Conservation (phyloP, 1,139 yeast genomes). For the Saccharomyces hybrid region DNA sequence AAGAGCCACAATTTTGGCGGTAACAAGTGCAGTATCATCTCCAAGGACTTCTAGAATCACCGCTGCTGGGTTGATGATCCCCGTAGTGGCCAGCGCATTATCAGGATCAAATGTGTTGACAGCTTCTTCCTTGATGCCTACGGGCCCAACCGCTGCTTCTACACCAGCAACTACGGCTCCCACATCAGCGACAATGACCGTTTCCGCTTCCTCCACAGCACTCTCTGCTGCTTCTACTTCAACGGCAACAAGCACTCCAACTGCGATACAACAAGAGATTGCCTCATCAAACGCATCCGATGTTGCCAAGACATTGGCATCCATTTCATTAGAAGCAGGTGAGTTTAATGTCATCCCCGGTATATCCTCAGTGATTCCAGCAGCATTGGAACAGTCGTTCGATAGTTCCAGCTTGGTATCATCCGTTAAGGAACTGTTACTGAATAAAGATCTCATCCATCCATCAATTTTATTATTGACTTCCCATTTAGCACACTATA, state of each 20-base stretch:
- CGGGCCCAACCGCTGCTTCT: background rate
- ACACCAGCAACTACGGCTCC: conserved; percentile 4
- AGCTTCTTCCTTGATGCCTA: conserved; percentile 12
- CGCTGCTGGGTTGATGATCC: conserved; percentile 31
- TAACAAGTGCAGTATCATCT: conserved; percentile 32
- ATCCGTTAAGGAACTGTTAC: conserved; percentile 28
- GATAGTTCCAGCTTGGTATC: conserved; percentile 25
- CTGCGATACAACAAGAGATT: conserved; percentile 1
- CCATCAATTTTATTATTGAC: conserved; percentile 78
- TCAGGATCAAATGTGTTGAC: conserved; percentile 22
- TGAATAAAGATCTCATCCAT: conserved; percentile 55
- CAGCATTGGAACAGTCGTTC: conserved; percentile 21
- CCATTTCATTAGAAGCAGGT: conserved; percentile 23
- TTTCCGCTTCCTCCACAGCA: conserved; percentile 6
- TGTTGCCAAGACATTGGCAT: conserved; percentile 24
- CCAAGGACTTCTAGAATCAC: conserved; percentile 31
- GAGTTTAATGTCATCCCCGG: conserved; percentile 29
- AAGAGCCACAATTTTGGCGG: conserved; percentile 44
- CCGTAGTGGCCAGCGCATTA: conserved; percentile 24
- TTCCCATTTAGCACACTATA: conserved; percentile 73
- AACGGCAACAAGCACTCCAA: conserved; percentile 1
- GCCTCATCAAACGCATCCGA: conserved; percentile 12
- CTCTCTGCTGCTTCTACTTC: conserved; percentile 9
- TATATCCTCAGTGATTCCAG: conserved; percentile 28
- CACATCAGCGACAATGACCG: conserved; percentile 6